Conservation (phyloP, 345 rosid genomes). For the Physaria fendleri region DNA sequence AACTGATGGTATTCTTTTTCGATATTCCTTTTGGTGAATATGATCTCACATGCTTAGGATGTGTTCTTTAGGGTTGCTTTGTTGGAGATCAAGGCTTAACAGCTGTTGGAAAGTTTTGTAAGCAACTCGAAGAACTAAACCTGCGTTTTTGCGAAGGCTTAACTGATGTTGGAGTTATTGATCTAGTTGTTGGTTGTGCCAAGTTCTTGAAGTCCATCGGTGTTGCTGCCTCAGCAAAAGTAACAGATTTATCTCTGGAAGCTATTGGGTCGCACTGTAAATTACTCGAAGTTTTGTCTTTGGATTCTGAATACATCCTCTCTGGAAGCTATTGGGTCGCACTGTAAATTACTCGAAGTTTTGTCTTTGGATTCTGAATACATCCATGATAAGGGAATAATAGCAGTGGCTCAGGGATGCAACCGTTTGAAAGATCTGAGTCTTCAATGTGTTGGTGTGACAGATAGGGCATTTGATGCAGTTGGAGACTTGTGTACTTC, state of each 20-base stretch:
- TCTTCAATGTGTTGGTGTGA: constrained; percentile 67
- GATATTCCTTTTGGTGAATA: background rate
- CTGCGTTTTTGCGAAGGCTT: constrained; percentile 88
- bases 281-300: too few species aligned
- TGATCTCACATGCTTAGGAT: constrained; percentile 15
- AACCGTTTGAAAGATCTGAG: constrained; percentile 55
- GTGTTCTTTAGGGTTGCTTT: constrained; percentile 66
- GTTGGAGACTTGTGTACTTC: constrained; percentile 58
- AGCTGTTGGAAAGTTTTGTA: constrained; percentile 65
- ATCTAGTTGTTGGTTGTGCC: constrained; percentile 54
- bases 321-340: too few species aligned
- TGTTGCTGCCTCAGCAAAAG: constrained; percentile 81
- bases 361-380: constrained; percentile 77
- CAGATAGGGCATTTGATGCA: constrained; percentile 62
- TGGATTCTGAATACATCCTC: too few species aligned
- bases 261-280: too few species aligned
- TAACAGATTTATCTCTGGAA: constrained; percentile 64
- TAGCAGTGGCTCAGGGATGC: constrained; percentile 75
- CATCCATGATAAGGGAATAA: constrained; percentile 60
- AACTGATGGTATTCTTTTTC: background rate
- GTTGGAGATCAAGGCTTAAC: constrained; percentile 78
- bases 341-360: constrained; percentile 58
- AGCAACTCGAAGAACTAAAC: constrained; percentile 65
- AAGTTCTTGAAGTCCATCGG: constrained; percentile 67
- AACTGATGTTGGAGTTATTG: constrained; percentile 67